These are phyloP conservation scores for Leishmania mexicana DNA, from an alignment of 208 protist genomes.

Conservation along the genomic window DNA sequence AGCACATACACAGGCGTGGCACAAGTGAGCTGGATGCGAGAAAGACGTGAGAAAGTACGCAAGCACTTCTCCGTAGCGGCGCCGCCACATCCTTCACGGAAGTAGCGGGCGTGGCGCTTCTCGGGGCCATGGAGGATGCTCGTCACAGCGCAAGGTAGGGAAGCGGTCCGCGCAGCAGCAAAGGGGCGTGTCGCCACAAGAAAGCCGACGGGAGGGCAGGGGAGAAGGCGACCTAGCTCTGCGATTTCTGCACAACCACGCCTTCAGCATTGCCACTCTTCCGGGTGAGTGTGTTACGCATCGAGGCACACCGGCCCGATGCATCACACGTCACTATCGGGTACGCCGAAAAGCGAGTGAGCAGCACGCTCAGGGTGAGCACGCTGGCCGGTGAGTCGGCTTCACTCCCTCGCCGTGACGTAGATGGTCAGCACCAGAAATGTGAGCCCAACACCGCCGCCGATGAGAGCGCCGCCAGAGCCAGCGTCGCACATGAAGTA, in stretches of 20 bases:
- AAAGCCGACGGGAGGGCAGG: background rate
- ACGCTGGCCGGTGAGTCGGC: background rate
- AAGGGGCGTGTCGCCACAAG: background rate
- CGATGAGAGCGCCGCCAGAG: constrained; percentile 73
- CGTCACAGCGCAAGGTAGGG: background rate
- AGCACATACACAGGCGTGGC: background rate
- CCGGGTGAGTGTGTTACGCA: background rate
- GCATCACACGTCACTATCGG: background rate
- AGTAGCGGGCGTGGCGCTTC: background rate
- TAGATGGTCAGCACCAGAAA: constrained; percentile 63
- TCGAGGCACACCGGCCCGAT: background rate
- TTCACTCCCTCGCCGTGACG: constrained; percentile 47
- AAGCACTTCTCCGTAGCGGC: background rate
- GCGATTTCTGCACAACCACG: background rate
- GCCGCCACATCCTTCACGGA: background rate
- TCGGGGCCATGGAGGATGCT: background rate
- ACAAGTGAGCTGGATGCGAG: background rate
- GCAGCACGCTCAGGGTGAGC: background rate
- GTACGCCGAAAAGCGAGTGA: background rate
- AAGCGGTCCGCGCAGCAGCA: background rate
- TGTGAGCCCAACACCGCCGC: constrained; percentile 60
- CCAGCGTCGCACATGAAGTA: constrained; percentile 71
- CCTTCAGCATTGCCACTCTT: background rate
- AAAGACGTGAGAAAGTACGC: background rate
- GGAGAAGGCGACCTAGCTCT: background rate